Evolutionary conservation across 2,329 filamentous ascomycete species (phyloP).

Genomic region (Pyricularia pennisetigena): DNA sequence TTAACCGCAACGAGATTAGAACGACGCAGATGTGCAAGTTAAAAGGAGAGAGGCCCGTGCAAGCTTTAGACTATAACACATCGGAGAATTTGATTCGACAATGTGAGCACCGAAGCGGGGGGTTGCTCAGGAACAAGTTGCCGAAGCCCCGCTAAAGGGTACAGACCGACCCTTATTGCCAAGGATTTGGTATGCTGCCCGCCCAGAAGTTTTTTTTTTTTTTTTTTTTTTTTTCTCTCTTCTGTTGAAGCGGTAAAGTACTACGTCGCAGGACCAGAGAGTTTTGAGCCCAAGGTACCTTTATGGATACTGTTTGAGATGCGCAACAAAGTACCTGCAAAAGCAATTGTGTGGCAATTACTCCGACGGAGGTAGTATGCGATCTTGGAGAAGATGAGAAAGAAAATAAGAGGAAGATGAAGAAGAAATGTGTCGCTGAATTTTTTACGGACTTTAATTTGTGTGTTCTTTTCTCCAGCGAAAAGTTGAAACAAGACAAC

Average conservation of each 20-base stretch:
- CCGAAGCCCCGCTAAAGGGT: not conserved
- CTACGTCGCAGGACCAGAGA: not conserved
- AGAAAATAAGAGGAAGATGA: not conserved
- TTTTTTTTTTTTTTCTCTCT: too few relatives aligned
- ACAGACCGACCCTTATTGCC: not conserved
- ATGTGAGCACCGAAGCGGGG: not conserved
- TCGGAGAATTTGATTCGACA: slow-evolving; percentile 1
- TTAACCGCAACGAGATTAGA: not conserved
- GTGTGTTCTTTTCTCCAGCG: not conserved
- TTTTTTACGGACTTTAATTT: not conserved
- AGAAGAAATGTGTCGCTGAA: not conserved
- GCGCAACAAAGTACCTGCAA: not conserved
- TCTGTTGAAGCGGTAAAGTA: not conserved
- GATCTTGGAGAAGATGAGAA: not conserved
- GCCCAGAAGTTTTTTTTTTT: not conserved
- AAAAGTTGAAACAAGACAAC: not conserved
- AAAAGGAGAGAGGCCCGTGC: not conserved
- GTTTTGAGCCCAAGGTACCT: not conserved
- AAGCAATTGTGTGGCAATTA: not conserved
- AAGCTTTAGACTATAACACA: not conserved
- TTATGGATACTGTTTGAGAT: not conserved
- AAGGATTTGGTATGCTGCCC: not conserved
- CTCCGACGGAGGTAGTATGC: not conserved
- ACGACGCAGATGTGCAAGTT: not conserved
- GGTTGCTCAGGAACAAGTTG: not conserved